phyloP scores from a whole-genome alignment of 2,329 filamentous ascomycete genomes.

The Ophiocordyceps camponoti-leonardi region DNA sequence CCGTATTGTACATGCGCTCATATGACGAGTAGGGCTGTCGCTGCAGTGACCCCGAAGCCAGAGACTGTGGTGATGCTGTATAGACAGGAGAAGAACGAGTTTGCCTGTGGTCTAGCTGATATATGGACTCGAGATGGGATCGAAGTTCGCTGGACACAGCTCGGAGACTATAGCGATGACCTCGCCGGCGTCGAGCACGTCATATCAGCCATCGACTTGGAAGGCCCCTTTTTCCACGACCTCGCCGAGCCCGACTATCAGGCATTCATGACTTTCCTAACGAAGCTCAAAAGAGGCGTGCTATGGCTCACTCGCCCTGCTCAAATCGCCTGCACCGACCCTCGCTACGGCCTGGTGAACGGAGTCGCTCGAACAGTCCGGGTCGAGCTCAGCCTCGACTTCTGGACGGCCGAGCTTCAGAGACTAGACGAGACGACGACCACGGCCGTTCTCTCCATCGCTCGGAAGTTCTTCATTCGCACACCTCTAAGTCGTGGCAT shows the following conservation, averaged over 20 bases:
- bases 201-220: conserved; percentile 5
- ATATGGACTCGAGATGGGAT: not conserved
- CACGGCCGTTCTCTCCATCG: not conserved
- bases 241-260: conserved; percentile 2
- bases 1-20: not conserved
- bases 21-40: not conserved
- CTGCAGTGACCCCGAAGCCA: not conserved
- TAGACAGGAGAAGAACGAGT: not conserved
- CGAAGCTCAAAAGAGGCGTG: not conserved
- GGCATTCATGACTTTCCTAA: conserved; percentile 6
- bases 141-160: conserved; percentile 1
- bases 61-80: not conserved
- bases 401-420: conserved; percentile 3
- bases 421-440: not conserved
- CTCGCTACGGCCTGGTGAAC: conserved; percentile 1
- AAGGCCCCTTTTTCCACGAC: conserved; percentile 5
- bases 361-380: conserved; percentile 2
- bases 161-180: not conserved
- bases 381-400: conserved; percentile 2
- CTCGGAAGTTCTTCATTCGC: not conserved
- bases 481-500: not conserved
- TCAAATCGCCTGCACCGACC: conserved; percentile 2
- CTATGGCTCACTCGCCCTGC: conserved; percentile 3
- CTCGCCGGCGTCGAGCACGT: not conserved
- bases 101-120: not conserved